phyloP scores from a whole-genome alignment of 2,329 filamentous ascomycete species.

The Clarireedia paspali region DNA sequence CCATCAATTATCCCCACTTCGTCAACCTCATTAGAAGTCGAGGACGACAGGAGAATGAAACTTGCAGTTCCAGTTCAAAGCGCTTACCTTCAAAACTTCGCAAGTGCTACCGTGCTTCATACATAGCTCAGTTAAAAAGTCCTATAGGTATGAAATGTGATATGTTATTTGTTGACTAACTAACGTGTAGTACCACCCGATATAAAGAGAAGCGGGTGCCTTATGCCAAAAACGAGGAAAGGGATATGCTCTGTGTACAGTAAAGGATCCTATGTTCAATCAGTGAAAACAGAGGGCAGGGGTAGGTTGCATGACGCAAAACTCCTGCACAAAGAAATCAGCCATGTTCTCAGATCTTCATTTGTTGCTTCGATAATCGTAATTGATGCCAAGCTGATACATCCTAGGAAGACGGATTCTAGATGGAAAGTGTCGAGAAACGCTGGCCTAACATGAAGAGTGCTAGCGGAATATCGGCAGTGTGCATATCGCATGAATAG shows the following conservation, averaged over 20 bases:
- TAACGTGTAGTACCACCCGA: not conserved
- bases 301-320: conserved; percentile 9
- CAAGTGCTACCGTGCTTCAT: not conserved
- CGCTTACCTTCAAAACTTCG: too few species aligned
- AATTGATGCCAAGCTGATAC: not conserved
- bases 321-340: conserved; percentile 26
- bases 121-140: not conserved
- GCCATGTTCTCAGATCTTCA: conserved; percentile 18
- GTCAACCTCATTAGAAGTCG: too few species aligned
- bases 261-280: conserved; percentile 25
- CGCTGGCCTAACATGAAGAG: not conserved
- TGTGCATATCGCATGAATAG: conserved; percentile 5
- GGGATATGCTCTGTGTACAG: conserved; percentile 12
- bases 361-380: conserved; percentile 1
- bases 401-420: conserved; percentile 1
- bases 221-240: not conserved
- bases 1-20: too few species aligned
- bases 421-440: not conserved
- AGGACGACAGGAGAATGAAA: too few species aligned
- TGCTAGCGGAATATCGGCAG: not conserved
- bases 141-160: not conserved
- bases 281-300: conserved; percentile 16
- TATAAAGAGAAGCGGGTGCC: not conserved
- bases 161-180: not conserved
- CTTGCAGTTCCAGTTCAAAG: too few species aligned